These are phyloP conservation scores for Parastagonospora nodorum DNA, from an alignment of 2,329 filamentous ascomycete genomes.

Conservation along the genomic window DNA sequence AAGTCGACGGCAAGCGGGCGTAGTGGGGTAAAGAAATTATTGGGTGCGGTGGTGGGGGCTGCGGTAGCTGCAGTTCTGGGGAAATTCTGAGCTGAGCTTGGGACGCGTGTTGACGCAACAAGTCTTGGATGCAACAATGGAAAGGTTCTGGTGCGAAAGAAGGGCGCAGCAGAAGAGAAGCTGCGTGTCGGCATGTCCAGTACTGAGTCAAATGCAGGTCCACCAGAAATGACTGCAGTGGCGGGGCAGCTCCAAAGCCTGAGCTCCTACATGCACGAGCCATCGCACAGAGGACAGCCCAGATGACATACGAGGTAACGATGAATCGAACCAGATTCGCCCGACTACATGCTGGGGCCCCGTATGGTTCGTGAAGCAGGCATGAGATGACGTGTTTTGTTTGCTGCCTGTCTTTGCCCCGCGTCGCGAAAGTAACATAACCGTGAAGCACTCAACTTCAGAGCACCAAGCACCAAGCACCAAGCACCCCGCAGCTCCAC, in stretches of 20 bases:
- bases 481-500: slow-evolving; percentile 15
- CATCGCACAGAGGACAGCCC: slow-evolving; percentile 4
- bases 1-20: slow-evolving; percentile 35
- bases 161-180: slow-evolving; percentile 22
- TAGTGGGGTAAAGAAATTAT: slow-evolving; percentile 40
- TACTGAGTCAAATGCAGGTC: slow-evolving; percentile 38
- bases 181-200: slow-evolving; percentile 27
- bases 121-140: slow-evolving; percentile 18
- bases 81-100: slow-evolving; percentile 6
- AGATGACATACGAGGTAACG: slow-evolving; percentile 1
- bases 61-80: slow-evolving; percentile 14
- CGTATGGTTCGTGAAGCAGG: background rate
- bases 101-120: slow-evolving; percentile 7
- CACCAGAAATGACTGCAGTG: slow-evolving; percentile 23
- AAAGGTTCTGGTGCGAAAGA: slow-evolving; percentile 26
- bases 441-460: background rate
- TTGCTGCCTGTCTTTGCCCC: slow-evolving; percentile 21
- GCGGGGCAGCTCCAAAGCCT: slow-evolving; percentile 19
- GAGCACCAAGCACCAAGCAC: slow-evolving; percentile 3
- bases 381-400: slow-evolving; percentile 10
- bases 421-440: slow-evolving; percentile 8
- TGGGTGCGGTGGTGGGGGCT: slow-evolving; percentile 17
- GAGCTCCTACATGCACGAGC: slow-evolving; percentile 23
- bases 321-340: too few species aligned
- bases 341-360: background rate